Conservation (phyloP, 2,329 filamentous ascomycete species). For the Cordyceps militaris region DNA sequence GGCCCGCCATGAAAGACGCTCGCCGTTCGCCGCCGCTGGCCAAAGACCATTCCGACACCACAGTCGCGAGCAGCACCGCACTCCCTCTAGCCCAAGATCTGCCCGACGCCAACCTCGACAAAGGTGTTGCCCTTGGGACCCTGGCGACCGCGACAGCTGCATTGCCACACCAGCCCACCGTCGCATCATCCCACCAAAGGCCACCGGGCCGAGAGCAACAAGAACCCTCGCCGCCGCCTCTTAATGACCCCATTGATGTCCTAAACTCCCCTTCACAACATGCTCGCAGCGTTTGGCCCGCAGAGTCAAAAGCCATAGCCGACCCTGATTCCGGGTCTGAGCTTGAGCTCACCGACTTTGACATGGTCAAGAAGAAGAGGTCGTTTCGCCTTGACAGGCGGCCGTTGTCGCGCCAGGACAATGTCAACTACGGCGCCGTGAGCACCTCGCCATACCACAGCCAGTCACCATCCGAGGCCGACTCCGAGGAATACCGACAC, state of each 20-base stretch:
- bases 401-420: constrained; percentile 19
- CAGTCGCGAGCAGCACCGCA: neutral
- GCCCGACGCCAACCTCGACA: neutral
- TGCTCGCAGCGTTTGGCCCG: constrained; percentile 11
- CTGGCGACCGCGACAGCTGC: neutral
- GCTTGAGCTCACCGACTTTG: constrained; percentile 12
- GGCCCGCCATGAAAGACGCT: constrained; percentile 6
- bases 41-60: constrained; percentile 1
- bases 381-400: constrained; percentile 28
- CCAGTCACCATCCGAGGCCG: constrained; percentile 29
- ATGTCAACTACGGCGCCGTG: constrained; percentile 33
- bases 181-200: constrained; percentile 1
- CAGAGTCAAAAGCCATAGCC: constrained; percentile 8
- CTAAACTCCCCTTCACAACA: constrained; percentile 9
- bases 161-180: constrained; percentile 8
- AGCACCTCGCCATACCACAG: constrained; percentile 29
- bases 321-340: constrained; percentile 9
- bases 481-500: constrained; percentile 24
- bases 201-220: neutral
- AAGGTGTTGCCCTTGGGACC: neutral
- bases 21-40: neutral
- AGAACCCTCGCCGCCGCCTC: neutral
- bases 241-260: neutral
- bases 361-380: constrained; percentile 30
- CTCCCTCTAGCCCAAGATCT: neutral